Evolutionary conservation across 441 rosid species (phyloP).

Genomic region (Pelargonium myrrhifolium): DNA sequence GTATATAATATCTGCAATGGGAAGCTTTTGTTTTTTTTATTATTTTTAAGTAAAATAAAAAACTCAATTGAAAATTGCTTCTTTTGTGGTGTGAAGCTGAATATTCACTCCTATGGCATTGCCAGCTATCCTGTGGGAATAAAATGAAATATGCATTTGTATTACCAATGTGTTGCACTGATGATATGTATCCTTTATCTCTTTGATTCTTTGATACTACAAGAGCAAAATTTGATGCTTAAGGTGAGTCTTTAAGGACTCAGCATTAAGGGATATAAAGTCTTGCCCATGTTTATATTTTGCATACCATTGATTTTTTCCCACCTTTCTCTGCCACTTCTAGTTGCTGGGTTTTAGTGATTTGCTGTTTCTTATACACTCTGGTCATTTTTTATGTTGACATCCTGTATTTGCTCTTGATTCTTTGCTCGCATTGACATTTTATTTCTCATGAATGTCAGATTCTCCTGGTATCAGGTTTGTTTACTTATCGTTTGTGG

Average conservation of each 20-base stretch:
- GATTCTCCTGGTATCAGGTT: conserved; percentile 1
- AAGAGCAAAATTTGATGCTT: conserved; percentile 1
- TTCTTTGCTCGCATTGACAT: neutral
- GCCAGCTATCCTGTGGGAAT: conserved; percentile 5
- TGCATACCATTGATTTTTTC: neutral
- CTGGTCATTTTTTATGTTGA: neutral
- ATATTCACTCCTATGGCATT: neutral
- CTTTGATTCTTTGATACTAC: neutral
- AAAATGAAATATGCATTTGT: conserved; percentile 4
- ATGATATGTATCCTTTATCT: neutral
- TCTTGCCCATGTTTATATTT: neutral
- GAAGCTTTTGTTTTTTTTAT: neutral
- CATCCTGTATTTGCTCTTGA: neutral
- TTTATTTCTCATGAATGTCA: conserved; percentile 4
- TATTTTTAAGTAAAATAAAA: neutral
- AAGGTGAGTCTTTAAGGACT: neutral
- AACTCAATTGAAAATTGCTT: neutral
- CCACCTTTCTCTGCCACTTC: neutral
- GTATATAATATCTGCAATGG: too few relatives aligned
- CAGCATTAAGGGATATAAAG: neutral
- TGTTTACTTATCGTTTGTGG: neutral
- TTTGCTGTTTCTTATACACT: too few relatives aligned
- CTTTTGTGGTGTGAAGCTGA: neutral
- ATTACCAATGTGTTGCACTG: neutral
- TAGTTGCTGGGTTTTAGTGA: neutral